These are phyloP conservation scores for Agaricus subrufescens DNA, from an alignment of 768 basidiomycete genomes.

Conservation along the genomic window DNA sequence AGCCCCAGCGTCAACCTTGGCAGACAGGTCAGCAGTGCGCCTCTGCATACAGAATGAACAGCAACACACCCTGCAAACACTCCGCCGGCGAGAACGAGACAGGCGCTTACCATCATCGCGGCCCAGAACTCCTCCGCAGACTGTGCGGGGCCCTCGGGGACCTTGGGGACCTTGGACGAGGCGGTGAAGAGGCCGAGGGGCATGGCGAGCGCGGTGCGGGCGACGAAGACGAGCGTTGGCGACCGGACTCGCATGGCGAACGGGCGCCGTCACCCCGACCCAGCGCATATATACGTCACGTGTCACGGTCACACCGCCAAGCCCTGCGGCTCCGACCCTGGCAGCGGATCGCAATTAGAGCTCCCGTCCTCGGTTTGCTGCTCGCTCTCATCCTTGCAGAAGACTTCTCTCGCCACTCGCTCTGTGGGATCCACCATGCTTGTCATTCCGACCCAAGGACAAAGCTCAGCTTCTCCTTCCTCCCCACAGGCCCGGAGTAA, in stretches of 20 bases:
- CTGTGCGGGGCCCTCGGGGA: slow-evolving; percentile 35
- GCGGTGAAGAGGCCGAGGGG: slow-evolving; percentile 15
- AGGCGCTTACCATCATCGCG: slow-evolving; percentile 61
- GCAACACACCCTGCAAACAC: slow-evolving; percentile 82
- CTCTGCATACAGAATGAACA: background rate
- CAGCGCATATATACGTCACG: too few relatives aligned
- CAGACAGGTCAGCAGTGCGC: too few relatives aligned
- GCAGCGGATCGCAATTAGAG: too few relatives aligned
- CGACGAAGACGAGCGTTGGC: slow-evolving; percentile 18
- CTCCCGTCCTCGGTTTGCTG: too few relatives aligned
- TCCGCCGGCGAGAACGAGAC: slow-evolving; percentile 80
- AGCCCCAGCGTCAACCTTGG: slow-evolving; percentile 80
- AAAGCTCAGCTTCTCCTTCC: too few relatives aligned
- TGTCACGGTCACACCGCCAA: too few relatives aligned
- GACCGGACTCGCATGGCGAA: slow-evolving; percentile 16
- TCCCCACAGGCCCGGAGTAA: too few relatives aligned
- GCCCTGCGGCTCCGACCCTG: too few relatives aligned
- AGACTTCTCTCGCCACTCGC: too few relatives aligned
- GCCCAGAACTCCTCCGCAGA: slow-evolving; percentile 57
- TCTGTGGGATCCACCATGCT: too few relatives aligned
- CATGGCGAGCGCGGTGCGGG: slow-evolving; percentile 21
- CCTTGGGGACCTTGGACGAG: background rate
- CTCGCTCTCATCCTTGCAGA: too few relatives aligned
- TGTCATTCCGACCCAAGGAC: too few relatives aligned
- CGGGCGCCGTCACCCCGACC: background rate